phyloP scores from a whole-genome alignment of 139 green algal genomes.

The Coelastrella sp. region DNA sequence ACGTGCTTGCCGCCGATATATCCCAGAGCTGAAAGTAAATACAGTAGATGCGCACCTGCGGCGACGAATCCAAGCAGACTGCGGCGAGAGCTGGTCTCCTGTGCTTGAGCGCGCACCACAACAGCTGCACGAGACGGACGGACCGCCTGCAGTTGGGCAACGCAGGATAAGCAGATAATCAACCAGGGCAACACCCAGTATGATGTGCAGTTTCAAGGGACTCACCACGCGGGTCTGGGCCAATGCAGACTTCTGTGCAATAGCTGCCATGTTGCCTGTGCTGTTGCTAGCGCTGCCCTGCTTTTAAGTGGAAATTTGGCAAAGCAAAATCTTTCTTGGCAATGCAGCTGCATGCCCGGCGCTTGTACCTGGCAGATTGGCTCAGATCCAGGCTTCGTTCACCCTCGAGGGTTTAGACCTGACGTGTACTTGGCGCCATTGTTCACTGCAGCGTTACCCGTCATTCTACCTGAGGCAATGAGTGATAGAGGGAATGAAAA shows the following conservation, averaged over 20 bases:
- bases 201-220: not conserved
- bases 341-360: not conserved
- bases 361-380: not conserved
- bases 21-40: not conserved
- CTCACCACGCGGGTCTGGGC: conserved; percentile 20
- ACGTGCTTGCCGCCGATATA: not conserved
- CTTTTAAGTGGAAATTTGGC: not conserved
- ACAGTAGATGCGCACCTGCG: not conserved
- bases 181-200: too few species aligned
- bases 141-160: conserved; percentile 41
- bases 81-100: conserved; percentile 45
- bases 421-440: not conserved
- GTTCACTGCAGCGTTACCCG: too few species aligned
- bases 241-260: not conserved
- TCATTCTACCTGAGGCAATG: too few species aligned
- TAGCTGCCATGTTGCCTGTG: conserved; percentile 22
- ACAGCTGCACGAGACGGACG: conserved; percentile 28
- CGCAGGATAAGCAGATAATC: too few species aligned
- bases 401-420: not conserved
- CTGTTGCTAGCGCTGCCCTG: not conserved
- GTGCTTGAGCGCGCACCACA: conserved; percentile 48
- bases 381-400: not conserved
- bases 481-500: too few species aligned
- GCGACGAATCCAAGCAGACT: conserved; percentile 44
- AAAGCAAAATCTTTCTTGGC: not conserved